These are phyloP conservation scores for Claviceps digitariae DNA, from an alignment of 2,329 filamentous ascomycete genomes.

Conservation along the genomic window DNA sequence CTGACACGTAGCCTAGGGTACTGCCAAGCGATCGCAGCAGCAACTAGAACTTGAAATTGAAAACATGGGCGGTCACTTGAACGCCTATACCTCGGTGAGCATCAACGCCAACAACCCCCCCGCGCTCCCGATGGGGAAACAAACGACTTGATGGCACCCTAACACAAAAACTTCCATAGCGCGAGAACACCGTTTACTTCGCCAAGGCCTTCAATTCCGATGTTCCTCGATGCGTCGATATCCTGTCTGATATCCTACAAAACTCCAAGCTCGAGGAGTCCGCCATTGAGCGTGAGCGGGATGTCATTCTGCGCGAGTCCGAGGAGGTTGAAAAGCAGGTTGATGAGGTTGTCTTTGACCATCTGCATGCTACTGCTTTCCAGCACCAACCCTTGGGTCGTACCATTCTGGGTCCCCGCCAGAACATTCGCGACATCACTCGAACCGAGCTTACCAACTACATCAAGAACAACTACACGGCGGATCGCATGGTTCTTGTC, in stretches of 20 bases:
- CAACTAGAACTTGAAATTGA: constrained; percentile 99
- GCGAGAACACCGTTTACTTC: constrained; percentile 99
- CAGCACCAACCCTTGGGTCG: constrained; percentile 91
- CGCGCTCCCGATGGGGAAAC: constrained; percentile 6
- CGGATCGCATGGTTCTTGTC: constrained; percentile 98
- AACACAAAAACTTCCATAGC: constrained; percentile 36
- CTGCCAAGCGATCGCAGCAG: constrained; percentile 84
- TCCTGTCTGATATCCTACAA: constrained; percentile 96
- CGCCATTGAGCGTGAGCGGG: constrained; percentile 93
- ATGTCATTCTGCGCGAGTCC: constrained; percentile 96
- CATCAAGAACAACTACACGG: constrained; percentile 99
- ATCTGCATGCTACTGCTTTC: constrained; percentile 96
- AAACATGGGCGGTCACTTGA: constrained; percentile 99
- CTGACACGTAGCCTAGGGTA: constrained; percentile 46
- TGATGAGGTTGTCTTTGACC: constrained; percentile 98
- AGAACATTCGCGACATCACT: constrained; percentile 96
- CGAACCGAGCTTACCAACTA: constrained; percentile 84
- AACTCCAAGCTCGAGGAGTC: constrained; percentile 93
- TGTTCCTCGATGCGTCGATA: constrained; percentile 91
- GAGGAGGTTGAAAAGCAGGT: constrained; percentile 99
- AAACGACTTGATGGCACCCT: constrained; percentile 10
- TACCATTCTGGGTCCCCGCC: constrained; percentile 91
- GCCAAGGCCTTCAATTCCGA: constrained; percentile 98
- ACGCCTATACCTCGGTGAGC: constrained; percentile 96
- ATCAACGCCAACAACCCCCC: constrained; percentile 4